Evolutionary conservation across 495 filamentous ascomycete species (phyloP).

Genomic region (Podospora sp.): DNA sequence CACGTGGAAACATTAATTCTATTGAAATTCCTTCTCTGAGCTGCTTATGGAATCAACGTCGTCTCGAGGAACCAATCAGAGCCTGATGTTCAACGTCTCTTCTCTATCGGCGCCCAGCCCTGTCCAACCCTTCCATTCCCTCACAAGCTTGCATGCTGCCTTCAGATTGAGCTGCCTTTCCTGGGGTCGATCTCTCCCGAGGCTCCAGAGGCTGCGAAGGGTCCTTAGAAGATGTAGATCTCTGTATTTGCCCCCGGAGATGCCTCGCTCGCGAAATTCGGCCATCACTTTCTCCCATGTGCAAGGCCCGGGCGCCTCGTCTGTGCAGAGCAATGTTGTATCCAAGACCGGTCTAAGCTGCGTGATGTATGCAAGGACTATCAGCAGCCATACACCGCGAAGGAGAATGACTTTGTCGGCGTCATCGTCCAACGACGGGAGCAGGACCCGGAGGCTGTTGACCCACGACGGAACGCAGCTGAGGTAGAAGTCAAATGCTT

Average conservation of each 20-base stretch:
- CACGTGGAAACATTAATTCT: not conserved
- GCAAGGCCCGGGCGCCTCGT: conserved; percentile 9
- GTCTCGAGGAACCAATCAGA: conserved; percentile 21
- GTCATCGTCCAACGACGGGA: conserved; percentile 22
- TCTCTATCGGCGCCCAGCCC: conserved; percentile 31
- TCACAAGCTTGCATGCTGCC: conserved; percentile 35
- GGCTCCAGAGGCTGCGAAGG: conserved; percentile 34
- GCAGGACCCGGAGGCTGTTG: conserved; percentile 28
- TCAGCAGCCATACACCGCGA: conserved; percentile 36
- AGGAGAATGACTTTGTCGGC: conserved; percentile 24
- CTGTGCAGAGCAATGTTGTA: conserved; percentile 20
- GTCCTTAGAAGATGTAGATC: conserved; percentile 28
- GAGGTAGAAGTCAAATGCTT: conserved; percentile 37
- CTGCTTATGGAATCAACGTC: not conserved
- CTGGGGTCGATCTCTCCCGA: conserved; percentile 18
- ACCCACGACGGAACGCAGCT: conserved; percentile 29
- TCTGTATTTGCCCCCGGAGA: conserved; percentile 7
- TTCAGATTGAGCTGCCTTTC: conserved; percentile 25
- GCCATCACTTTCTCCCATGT: conserved; percentile 26
- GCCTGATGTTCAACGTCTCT: conserved; percentile 34
- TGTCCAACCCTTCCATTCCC: conserved; percentile 34
- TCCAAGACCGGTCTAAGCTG: conserved; percentile 37
- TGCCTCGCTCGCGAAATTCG: conserved; percentile 10
- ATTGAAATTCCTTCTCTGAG: not conserved
- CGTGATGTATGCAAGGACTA: conserved; percentile 34